Conservation (phyloP, 176 grass and related monocot species). For the bread wheat (Triticum aestivum) region DNA sequence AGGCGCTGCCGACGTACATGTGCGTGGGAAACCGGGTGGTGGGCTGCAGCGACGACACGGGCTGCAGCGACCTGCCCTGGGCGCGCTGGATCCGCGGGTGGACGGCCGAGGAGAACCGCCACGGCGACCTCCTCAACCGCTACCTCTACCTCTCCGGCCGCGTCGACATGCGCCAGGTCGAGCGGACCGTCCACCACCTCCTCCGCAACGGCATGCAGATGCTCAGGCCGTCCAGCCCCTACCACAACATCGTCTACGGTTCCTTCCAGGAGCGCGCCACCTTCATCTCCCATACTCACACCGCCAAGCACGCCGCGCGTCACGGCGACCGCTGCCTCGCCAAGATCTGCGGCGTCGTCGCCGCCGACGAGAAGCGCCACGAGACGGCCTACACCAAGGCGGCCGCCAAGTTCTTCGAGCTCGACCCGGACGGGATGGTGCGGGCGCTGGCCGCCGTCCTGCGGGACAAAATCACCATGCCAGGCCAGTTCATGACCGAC, state of each 20-base stretch:
- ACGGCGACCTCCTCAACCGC: conserved; percentile 57
- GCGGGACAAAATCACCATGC: conserved; percentile 1
- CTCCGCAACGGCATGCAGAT: conserved; percentile 36
- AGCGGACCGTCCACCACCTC: conserved; percentile 34
- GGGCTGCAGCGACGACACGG: background rate
- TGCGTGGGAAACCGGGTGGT: background rate
- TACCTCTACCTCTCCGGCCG: conserved; percentile 41
- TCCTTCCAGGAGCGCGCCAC: conserved; percentile 12
- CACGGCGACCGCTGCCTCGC: conserved; percentile 24
- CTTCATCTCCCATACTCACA: background rate
- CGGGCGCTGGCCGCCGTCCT: background rate
- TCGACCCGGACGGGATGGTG: conserved; percentile 19
- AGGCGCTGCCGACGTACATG: conserved; percentile 20
- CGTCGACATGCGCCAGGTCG: conserved; percentile 51
- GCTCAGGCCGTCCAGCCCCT: background rate
- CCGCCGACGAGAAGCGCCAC: conserved; percentile 20
- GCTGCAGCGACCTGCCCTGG: conserved; percentile 9
- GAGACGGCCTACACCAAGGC: background rate
- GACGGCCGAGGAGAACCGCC: conserved; percentile 78
- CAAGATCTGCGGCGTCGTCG: conserved; percentile 7
- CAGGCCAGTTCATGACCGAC: background rate
- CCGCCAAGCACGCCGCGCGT: background rate
- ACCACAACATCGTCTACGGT: background rate
- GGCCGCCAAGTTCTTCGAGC: background rate
- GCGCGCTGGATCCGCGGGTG: conserved; percentile 36